Percentiles rank a stretch among this genome's conserved stretches.
Conservation (phyloP, 805 yeast species). For the Cyberlindnera nakhonratchasimensis region DNA sequence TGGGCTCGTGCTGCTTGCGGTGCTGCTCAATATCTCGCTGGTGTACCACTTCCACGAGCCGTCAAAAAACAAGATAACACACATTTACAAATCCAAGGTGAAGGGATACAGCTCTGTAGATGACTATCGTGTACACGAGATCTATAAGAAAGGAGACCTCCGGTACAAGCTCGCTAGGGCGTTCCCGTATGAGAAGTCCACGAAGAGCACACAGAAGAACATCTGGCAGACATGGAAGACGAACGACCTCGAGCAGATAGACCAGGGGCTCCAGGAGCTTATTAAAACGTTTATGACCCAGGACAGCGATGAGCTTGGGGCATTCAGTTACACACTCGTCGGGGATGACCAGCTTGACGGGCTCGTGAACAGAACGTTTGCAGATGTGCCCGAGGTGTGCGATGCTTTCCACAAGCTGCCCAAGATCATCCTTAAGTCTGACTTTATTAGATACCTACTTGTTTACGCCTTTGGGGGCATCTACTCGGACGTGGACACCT, state of each 20-base stretch:
- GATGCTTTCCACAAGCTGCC: slow-evolving; percentile 78
- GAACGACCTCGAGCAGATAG: slow-evolving; percentile 7
- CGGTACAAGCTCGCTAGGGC: slow-evolving; percentile 12
- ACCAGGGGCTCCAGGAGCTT: slow-evolving; percentile 9
- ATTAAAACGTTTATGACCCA: slow-evolving; percentile 10
- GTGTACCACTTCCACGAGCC: slow-evolving; percentile 13
- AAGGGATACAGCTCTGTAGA: slow-evolving; percentile 15
- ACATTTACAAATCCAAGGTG: background rate
- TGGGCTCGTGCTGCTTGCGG: background rate
- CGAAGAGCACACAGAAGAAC: slow-evolving; percentile 32
- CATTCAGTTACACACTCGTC: slow-evolving; percentile 13
- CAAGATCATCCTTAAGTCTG: slow-evolving; percentile 78
- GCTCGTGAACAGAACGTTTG: slow-evolving; percentile 33
- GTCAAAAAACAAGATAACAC: background rate
- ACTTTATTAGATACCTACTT: slow-evolving; percentile 84
- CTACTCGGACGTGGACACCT: slow-evolving; percentile 59
- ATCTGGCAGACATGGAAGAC: slow-evolving; percentile 51
- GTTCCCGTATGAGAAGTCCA: slow-evolving; percentile 17
- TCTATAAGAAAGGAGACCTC: slow-evolving; percentile 10
- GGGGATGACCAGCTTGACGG: slow-evolving; percentile 34
- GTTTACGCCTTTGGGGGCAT: slow-evolving; percentile 73
- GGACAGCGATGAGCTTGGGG: slow-evolving; percentile 3
- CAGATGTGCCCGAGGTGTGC: slow-evolving; percentile 62
- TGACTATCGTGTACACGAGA: slow-evolving; percentile 11
- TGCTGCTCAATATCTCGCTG: slow-evolving; percentile 5